These are phyloP conservation scores for Chlorella sp. DNA, from an alignment of 139 green algal genomes.

Conservation along the genomic window DNA sequence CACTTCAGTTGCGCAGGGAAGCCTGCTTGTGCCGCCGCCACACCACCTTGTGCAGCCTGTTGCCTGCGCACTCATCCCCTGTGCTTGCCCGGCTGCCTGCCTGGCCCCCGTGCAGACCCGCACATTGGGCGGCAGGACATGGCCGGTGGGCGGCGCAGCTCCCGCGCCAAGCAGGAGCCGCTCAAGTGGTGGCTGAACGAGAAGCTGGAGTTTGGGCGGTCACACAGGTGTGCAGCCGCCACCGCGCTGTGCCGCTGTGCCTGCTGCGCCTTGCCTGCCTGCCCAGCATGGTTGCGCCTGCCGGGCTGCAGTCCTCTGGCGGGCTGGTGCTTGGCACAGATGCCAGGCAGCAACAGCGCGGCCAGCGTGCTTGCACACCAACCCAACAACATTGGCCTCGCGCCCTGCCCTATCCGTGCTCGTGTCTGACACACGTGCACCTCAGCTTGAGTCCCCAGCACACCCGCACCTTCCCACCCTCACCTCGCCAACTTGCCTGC, in stretches of 20 bases:
- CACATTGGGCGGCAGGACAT: conserved; percentile 40
- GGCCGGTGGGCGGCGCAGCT: conserved; percentile 42
- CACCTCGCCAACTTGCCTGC: neutral
- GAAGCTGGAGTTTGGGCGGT: conserved; percentile 39
- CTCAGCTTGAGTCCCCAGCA: neutral
- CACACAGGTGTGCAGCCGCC: conserved; percentile 34
- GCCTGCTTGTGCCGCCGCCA: neutral
- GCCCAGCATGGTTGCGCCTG: neutral
- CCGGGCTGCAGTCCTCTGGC: neutral
- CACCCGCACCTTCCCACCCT: neutral
- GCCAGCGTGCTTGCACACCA: too few relatives aligned
- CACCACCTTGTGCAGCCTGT: neutral
- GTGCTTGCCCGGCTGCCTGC: neutral
- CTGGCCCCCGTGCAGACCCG: neutral
- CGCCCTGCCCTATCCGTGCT: neutral
- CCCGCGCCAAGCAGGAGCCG: conserved; percentile 17
- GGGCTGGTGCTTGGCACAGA: too few relatives aligned
- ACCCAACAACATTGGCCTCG: neutral
- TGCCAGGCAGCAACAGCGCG: neutral
- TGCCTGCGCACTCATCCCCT: neutral
- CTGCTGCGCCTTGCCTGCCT: neutral
- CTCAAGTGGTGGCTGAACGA: conserved; percentile 56
- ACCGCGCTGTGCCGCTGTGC: neutral
- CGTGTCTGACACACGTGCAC: neutral
- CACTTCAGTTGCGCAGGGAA: neutral